Evolutionary conservation across 495 filamentous ascomycete genomes (phyloP), one percentile per base, ranked within the genome.

Genomic region (Poronia punctata): DNA sequence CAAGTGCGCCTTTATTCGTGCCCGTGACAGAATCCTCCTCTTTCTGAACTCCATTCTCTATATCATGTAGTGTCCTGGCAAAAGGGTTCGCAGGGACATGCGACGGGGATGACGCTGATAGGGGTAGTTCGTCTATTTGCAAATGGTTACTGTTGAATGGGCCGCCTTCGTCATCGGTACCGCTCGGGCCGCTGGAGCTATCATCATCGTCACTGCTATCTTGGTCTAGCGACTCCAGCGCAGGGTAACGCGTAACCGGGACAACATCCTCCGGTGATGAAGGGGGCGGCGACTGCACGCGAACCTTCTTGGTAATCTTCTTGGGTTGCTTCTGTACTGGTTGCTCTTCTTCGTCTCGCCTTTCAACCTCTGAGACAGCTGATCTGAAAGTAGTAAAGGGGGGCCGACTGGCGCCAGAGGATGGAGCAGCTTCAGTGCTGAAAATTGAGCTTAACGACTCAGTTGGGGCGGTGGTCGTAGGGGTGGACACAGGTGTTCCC

Each of bases 281-380:
- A 1, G 74, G 71, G 37, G 72, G 74, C 21, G 74, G 73, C 21
- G 72, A 75, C 49, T 75, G 71, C 2, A 77, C 71, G 36, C 72
- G 67, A 18, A 77, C 74, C 46, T 62, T 75, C 53, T 77, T 77
- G 2, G 68, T 57, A 3, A 69, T 54, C 48, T 74, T 69, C 38
- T 64, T 69, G 28, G 68, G 65, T 48, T 59, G 67, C 15, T 60
- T 57, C 25, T 60, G 43, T 12, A 61, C 53, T 10, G 65, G 48
- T 22, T 62, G 52, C 8, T 40, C 47, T 32, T 42, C 38, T 14
- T 45, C 44, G 16, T 54, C 24, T 8, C 34, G 38, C 27, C 43
- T 36, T 14, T 47, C 45, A 12, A 41, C 23, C 18, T 51, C 26
- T 6, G 49, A 22, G 20, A 45, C 49, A n/a, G 38, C 42, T 10